Conservation (phyloP, 2,329 filamentous ascomycete genomes). For the Aureobasidium mangrovei region DNA sequence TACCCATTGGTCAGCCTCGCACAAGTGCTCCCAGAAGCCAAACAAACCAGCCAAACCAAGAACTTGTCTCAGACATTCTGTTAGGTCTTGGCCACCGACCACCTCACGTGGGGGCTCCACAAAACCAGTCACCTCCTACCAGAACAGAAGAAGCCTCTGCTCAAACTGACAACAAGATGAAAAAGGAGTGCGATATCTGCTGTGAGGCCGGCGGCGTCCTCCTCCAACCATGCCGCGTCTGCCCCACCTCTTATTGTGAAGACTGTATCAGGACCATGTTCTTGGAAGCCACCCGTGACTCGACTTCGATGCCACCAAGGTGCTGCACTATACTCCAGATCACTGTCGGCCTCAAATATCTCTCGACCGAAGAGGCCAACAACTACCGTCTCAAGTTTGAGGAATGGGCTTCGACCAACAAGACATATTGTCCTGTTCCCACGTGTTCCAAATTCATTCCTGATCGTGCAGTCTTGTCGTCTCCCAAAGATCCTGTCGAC, state of each 20-base stretch:
- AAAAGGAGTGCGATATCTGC: conserved; percentile 22
- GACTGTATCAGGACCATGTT: conserved; percentile 36
- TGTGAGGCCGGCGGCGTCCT: conserved; percentile 18
- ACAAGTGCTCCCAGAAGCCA: background rate
- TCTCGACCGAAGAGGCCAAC: conserved; percentile 29
- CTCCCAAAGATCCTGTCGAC: background rate
- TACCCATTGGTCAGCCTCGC: background rate
- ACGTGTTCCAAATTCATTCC: conserved; percentile 43
- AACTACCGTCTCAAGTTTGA: conserved; percentile 38
- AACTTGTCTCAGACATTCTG: too few relatives aligned
- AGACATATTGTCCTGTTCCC: conserved; percentile 41
- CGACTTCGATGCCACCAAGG: conserved; percentile 36
- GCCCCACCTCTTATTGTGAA: conserved; percentile 26
- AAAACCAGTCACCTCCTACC: background rate
- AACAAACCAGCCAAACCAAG: background rate
- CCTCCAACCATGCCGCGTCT: conserved; percentile 27
- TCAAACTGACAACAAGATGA: background rate
- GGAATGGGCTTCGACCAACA: conserved; percentile 38
- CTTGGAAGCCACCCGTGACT: conserved; percentile 31
- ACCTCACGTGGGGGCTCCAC: background rate
- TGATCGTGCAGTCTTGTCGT: conserved; percentile 22
- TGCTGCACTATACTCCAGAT: conserved; percentile 39
- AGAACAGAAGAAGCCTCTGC: background rate
- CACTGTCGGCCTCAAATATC: conserved; percentile 29
- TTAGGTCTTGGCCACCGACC: too few relatives aligned